Evolutionary conservation across 2,329 filamentous ascomycete genomes (phyloP).

Genomic region (Diplocarpon rosae): DNA sequence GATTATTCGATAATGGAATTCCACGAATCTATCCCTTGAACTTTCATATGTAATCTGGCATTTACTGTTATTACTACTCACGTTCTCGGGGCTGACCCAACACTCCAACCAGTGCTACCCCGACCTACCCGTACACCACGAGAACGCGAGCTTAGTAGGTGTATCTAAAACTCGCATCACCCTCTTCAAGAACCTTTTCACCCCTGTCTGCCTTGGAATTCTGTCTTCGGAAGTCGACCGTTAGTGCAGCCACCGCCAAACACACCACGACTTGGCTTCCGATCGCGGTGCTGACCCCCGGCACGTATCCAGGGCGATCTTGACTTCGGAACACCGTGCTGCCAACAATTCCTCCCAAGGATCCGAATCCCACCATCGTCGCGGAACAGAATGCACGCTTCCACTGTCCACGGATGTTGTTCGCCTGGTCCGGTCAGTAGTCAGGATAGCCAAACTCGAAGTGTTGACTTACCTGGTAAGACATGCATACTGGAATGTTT

Average conservation of each 20-base stretch:
- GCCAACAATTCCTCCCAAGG: slow-evolving; percentile 67
- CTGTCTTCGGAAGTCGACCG: slow-evolving; percentile 22
- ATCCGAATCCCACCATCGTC: slow-evolving; percentile 64
- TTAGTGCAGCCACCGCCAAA: slow-evolving; percentile 19
- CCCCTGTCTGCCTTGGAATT: slow-evolving; percentile 27
- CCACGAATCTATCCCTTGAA: no score
- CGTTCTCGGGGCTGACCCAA: no score
- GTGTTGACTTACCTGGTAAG: slow-evolving; percentile 36
- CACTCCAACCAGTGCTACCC: no score
- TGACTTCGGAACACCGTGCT: slow-evolving; percentile 57
- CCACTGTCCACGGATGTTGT: slow-evolving; percentile 73
- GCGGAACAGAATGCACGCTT: slow-evolving; percentile 73
- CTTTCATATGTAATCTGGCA: no score
- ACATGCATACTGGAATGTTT: slow-evolving; percentile 64
- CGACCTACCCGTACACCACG: no score
- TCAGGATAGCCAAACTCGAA: background rate
- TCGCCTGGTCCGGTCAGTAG: slow-evolving; percentile 43
- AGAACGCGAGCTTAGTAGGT: slow-evolving; percentile 5
- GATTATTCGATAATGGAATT: no score
- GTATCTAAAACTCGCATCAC: slow-evolving; percentile 26
- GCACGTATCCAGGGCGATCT: slow-evolving; percentile 39
- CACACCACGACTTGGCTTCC: slow-evolving; percentile 16
- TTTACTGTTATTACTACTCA: no score
- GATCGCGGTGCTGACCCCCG: slow-evolving; percentile 20
- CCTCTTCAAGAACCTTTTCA: slow-evolving; percentile 26